A percentile compares a stretch with the other conserved stretches of the same genome.
phyloP scores from a whole-genome alignment of 2,329 filamentous ascomycete genomes.

The Penicillium sp. region DNA sequence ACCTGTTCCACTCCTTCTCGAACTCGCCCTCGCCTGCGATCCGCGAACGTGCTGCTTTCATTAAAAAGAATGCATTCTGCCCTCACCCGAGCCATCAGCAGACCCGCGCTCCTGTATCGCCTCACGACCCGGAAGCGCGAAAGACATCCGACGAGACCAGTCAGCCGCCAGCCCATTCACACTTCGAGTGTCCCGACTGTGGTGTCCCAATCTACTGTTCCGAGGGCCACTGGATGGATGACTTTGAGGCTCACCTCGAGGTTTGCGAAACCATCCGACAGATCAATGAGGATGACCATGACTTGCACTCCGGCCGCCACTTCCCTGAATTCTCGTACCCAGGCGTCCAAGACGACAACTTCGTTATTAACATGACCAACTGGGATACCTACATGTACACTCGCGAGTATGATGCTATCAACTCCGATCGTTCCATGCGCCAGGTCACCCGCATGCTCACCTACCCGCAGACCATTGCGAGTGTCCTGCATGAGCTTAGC shows the following conservation, averaged over 20 bases:
- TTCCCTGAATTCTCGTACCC: slow-evolving; percentile 95
- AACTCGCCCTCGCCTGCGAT: slow-evolving; percentile 87
- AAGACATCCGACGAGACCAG: slow-evolving; percentile 47
- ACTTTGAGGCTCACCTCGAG: slow-evolving; percentile 89
- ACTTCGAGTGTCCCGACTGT: slow-evolving; percentile 95
- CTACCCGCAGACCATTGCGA: slow-evolving; percentile 88
- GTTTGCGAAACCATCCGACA: slow-evolving; percentile 88
- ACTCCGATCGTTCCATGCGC: slow-evolving; percentile 84
- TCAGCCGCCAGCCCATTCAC: slow-evolving; percentile 73
- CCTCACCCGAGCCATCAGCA: slow-evolving; percentile 84
- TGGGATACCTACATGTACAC: slow-evolving; percentile 98
- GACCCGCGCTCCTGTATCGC: slow-evolving; percentile 65
- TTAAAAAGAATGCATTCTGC: slow-evolving; percentile 89
- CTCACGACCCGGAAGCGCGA: slow-evolving; percentile 61
- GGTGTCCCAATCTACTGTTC: slow-evolving; percentile 91
- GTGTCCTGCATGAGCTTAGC: slow-evolving; percentile 88
- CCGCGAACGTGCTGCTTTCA: slow-evolving; percentile 80
- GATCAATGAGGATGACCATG: slow-evolving; percentile 98
- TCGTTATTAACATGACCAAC: slow-evolving; percentile 93
- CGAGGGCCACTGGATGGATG: slow-evolving; percentile 91
- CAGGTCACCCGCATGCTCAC: slow-evolving; percentile 92
- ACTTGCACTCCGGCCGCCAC: slow-evolving; percentile 81
- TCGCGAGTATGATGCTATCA: slow-evolving; percentile 83
- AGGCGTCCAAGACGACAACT: slow-evolving; percentile 84
- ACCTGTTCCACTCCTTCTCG: slow-evolving; percentile 91